These are phyloP conservation scores for Stygiomarasmius scandens DNA, from an alignment of 1,284 basidiomycete species.

Conservation along the genomic window DNA sequence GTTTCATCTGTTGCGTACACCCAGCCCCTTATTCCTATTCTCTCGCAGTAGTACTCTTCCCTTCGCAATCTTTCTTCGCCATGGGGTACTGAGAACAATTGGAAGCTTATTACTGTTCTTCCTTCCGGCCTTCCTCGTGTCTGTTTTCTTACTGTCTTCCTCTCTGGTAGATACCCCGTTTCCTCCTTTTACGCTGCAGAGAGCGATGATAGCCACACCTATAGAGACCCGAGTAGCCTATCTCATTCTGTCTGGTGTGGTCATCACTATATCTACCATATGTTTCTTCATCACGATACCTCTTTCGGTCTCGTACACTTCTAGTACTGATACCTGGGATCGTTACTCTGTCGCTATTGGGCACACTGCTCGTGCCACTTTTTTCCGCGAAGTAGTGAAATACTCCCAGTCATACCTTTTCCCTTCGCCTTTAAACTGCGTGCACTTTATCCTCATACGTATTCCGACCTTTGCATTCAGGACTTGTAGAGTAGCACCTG, in stretches of 20 bases:
- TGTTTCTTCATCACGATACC: constrained; percentile 31
- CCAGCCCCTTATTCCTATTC: constrained; percentile 47
- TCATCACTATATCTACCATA: constrained; percentile 36
- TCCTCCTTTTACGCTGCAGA: not conserved
- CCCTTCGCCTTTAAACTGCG: constrained; percentile 54
- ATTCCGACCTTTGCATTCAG: constrained; percentile 23
- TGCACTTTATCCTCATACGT: constrained; percentile 30
- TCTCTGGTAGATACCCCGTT: constrained; percentile 38
- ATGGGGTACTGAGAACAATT: constrained; percentile 39
- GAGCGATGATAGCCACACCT: constrained; percentile 34
- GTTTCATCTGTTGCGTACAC: constrained; percentile 44
- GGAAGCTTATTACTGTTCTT: constrained; percentile 47
- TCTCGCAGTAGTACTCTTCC: constrained; percentile 40
- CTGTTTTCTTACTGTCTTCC: constrained; percentile 45
- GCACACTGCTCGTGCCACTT: constrained; percentile 44
- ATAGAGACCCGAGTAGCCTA: constrained; percentile 48
- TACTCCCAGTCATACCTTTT: constrained; percentile 47
- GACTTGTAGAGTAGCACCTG: constrained; percentile 19
- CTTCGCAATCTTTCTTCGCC: constrained; percentile 43
- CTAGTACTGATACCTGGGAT: constrained; percentile 42
- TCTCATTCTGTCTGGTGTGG: constrained; percentile 36
- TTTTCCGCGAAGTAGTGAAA: constrained; percentile 37
- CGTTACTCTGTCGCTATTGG: constrained; percentile 47
- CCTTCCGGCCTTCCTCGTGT: constrained; percentile 45
- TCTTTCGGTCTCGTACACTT: constrained; percentile 9